A percentile compares a stretch with the other conserved stretches of the same genome.
phyloP scores from a whole-genome alignment of 371 early-diverging fungal genomes.

The Circinella umbellata region DNA sequence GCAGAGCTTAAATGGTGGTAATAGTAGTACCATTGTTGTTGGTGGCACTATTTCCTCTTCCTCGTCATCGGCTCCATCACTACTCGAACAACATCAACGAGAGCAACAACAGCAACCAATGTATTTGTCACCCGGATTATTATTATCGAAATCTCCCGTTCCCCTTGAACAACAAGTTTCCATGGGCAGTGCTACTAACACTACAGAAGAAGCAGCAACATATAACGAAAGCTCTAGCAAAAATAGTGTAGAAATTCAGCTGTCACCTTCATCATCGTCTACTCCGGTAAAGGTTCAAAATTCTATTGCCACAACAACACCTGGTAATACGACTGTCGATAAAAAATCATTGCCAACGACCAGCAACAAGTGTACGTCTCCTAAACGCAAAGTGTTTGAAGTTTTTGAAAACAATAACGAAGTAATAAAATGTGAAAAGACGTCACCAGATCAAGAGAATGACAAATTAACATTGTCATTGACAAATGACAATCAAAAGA shows the following conservation, averaged over 20 bases:
- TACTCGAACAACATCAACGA: background rate
- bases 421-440: background rate
- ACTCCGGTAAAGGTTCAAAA: background rate
- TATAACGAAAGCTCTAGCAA: no score
- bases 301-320: no score
- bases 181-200: background rate
- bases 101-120: constrained; percentile 1
- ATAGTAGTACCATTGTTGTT: background rate
- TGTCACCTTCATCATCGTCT: background rate
- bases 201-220: background rate
- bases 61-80: background rate
- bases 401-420: constrained; percentile 1
- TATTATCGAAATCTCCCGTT: background rate
- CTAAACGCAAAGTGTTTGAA: background rate
- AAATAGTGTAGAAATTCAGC: no score
- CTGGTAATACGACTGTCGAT: background rate
- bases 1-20: background rate
- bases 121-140: constrained; percentile 4
- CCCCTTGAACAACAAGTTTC: background rate
- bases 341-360: background rate
- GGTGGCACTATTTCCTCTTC: background rate
- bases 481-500: background rate
- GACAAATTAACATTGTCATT: background rate
- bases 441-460: background rate
- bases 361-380: background rate